Conservation (phyloP, 768 basidiomycete species). For the Tylopilus plumbeoviolaceoides region DNA sequence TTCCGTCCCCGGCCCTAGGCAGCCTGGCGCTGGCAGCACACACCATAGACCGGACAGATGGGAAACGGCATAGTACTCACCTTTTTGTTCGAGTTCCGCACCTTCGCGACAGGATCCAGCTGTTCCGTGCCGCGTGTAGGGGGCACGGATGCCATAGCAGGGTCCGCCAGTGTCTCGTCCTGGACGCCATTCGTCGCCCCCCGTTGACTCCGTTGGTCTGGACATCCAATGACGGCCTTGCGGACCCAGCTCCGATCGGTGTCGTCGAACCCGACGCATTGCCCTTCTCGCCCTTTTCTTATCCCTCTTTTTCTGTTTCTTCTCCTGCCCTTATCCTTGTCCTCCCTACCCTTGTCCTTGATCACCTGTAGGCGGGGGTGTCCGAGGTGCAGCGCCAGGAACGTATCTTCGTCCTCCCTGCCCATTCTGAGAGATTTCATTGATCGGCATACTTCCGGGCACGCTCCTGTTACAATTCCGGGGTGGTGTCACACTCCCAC, state of each 20-base stretch:
- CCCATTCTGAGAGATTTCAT: conserved; percentile 32
- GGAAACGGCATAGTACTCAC: conserved; percentile 33
- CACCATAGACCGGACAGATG: not conserved
- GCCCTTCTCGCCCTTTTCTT: conserved; percentile 41
- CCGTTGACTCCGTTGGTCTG: conserved; percentile 25
- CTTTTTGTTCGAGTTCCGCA: conserved; percentile 94
- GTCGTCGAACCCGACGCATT: conserved; percentile 29
- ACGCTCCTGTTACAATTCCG: conserved; percentile 55
- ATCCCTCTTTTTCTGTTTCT: conserved; percentile 51
- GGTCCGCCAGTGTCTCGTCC: conserved; percentile 4
- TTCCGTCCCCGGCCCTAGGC: too few species aligned
- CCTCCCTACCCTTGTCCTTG: conserved; percentile 12
- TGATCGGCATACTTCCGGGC: conserved; percentile 41
- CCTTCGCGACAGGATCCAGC: conserved; percentile 82
- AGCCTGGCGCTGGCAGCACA: too few species aligned
- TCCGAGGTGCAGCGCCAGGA: conserved; percentile 64
- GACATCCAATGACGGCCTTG: conserved; percentile 37
- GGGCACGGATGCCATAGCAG: conserved; percentile 34
- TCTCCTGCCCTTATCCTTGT: conserved; percentile 29
- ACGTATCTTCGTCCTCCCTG: conserved; percentile 41
- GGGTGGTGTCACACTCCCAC: conserved; percentile 59
- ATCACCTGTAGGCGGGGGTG: conserved; percentile 44
- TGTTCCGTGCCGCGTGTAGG: conserved; percentile 53
- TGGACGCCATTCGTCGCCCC: conserved; percentile 15
- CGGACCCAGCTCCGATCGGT: conserved; percentile 24